Percentiles rank a stretch among this genome's conserved stretches.
Evolutionary conservation across 2,329 filamentous ascomycete genomes (phyloP).

Genomic region (Phaeoacremonium minimum): DNA sequence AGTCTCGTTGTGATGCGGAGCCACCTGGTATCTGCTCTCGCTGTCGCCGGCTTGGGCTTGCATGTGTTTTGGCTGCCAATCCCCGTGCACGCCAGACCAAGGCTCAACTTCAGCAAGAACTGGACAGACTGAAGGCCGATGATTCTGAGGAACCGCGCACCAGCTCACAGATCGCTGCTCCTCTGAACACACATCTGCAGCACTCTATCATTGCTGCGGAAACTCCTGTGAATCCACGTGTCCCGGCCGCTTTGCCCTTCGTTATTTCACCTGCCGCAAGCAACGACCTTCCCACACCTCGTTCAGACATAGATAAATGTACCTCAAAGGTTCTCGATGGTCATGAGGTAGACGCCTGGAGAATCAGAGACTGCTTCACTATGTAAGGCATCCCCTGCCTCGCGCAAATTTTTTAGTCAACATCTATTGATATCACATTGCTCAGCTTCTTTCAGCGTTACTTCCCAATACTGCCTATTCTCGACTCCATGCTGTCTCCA

Average conservation of each 20-base stretch:
- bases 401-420: background rate
- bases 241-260: background rate
- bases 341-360: conserved; percentile 3
- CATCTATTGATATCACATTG: background rate
- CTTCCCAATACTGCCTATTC: conserved; percentile 4
- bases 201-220: no score
- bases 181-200: no score
- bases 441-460: conserved; percentile 7
- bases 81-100: conserved; percentile 9
- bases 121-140: conserved; percentile 4
- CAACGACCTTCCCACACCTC: background rate
- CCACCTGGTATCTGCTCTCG: conserved; percentile 8
- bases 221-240: background rate
- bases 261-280: background rate
- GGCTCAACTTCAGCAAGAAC: conserved; percentile 8
- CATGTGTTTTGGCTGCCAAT: conserved; percentile 3
- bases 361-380: conserved; percentile 7
- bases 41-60: conserved; percentile 9
- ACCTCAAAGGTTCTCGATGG: conserved; percentile 2
- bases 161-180: background rate
- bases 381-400: conserved; percentile 2
- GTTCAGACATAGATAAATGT: conserved; percentile 2
- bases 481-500: conserved; percentile 1
- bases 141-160: background rate
- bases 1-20: conserved; percentile 11